Conservation (phyloP, 2,329 filamentous ascomycete genomes). For the Trichoderma semiorbis region DNA sequence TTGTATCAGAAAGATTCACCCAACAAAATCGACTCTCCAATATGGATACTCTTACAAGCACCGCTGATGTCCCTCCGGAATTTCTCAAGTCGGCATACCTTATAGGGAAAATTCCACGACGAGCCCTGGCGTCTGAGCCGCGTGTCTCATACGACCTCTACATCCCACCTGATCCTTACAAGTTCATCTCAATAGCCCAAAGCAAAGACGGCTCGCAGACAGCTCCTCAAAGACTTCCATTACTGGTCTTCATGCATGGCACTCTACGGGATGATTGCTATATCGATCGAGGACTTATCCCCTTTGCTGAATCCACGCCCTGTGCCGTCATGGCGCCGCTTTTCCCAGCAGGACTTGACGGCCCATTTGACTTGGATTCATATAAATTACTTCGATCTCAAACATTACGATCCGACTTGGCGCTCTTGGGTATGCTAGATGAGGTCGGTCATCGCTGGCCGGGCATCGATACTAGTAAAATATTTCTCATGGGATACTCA, state of each 20-base stretch:
- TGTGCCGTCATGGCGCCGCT: not conserved
- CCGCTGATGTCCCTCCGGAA: not conserved
- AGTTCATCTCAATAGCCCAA: not conserved
- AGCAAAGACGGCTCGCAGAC: not conserved
- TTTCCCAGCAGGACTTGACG: not conserved
- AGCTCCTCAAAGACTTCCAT: not conserved
- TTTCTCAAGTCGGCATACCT: not conserved
- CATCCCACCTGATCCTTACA: not conserved
- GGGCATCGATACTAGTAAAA: not conserved
- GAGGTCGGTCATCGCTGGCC: not conserved
- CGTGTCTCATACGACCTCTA: not conserved
- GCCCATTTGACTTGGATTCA: not conserved
- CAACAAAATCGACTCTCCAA: not conserved
- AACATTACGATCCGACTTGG: not conserved
- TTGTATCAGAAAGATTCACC: not conserved
- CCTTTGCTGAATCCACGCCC: not conserved
- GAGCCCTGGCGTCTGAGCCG: not conserved
- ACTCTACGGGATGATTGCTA: not conserved
- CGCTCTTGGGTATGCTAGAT: not conserved
- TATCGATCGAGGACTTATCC: not conserved
- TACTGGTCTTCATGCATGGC: not conserved
- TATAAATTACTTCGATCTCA: not conserved
- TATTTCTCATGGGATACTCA: not conserved
- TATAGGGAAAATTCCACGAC: not conserved
- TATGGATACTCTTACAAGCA: not conserved